Percentiles rank a stretch among this genome's conserved stretches.
phyloP scores from a whole-genome alignment of 495 filamentous ascomycete species.

The Talaromyces adpressus region DNA sequence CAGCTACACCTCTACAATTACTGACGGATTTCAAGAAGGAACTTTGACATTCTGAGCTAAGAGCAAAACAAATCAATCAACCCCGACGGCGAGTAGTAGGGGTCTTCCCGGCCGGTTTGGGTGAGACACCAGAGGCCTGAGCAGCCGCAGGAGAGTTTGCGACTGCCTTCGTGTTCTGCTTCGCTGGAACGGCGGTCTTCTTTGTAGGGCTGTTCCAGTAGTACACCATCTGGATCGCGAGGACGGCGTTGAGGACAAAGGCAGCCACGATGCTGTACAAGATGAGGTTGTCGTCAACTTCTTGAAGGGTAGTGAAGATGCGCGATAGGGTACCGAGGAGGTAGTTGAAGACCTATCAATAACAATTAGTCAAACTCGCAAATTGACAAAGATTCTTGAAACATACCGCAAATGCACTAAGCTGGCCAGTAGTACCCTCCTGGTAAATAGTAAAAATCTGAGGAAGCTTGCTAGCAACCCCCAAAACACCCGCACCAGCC shows the following conservation, averaged over 20 bases:
- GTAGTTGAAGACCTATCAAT: slow-evolving; percentile 86
- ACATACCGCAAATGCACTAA: slow-evolving; percentile 92
- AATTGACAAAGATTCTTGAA: slow-evolving; percentile 26
- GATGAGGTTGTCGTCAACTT: slow-evolving; percentile 92
- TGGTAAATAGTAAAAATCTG: slow-evolving; percentile 81
- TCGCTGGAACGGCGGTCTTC: slow-evolving; percentile 34
- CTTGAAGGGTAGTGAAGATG: slow-evolving; percentile 94
- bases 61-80: slow-evolving; percentile 15
- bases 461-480: slow-evolving; percentile 82
- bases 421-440: slow-evolving; percentile 83
- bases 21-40: background rate
- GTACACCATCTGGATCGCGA: slow-evolving; percentile 88
- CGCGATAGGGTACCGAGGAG: slow-evolving; percentile 83
- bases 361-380: background rate
- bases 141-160: slow-evolving; percentile 16
- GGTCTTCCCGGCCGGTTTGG: slow-evolving; percentile 27
- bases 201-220: slow-evolving; percentile 76
- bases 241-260: slow-evolving; percentile 76
- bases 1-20: background rate
- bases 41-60: background rate
- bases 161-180: slow-evolving; percentile 27
- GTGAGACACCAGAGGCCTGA: slow-evolving; percentile 31
- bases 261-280: slow-evolving; percentile 88
- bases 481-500: slow-evolving; percentile 73
- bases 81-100: slow-evolving; percentile 46